Evolutionary conservation across 495 filamentous ascomycete species (phyloP).

Genomic region (Ramalina intermedia): DNA sequence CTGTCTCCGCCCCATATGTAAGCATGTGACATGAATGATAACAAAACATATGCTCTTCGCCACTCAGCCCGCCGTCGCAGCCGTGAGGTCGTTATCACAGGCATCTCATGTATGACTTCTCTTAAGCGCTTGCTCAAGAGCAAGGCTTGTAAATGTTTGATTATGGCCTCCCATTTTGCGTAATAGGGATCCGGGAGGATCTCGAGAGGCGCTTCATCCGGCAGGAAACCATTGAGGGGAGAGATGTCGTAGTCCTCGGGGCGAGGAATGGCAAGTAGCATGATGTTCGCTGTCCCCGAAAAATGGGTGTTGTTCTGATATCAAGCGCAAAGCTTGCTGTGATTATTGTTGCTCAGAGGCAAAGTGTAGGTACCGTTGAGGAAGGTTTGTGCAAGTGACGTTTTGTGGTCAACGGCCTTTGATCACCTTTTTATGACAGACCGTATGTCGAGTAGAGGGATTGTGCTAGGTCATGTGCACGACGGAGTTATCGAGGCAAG

Average conservation of each 20-base stretch:
- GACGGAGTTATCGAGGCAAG: no score
- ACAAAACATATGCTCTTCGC: constrained; percentile 76
- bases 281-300: constrained; percentile 18
- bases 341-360: no score
- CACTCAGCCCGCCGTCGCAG: constrained; percentile 76
- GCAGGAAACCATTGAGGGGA: constrained; percentile 74
- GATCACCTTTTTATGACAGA: no score
- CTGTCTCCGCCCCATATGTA: constrained; percentile 90
- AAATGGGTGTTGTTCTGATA: no score
- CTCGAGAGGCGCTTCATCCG: constrained; percentile 63
- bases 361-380: no score
- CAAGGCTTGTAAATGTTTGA: constrained; percentile 71
- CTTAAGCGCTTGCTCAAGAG: constrained; percentile 71
- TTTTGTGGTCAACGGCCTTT: no score
- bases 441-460: no score
- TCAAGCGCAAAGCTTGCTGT: no score
- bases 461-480: no score
- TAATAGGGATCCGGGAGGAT: constrained; percentile 79
- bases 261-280: constrained; percentile 73
- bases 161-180: constrained; percentile 76
- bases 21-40: constrained; percentile 78
- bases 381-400: no score
- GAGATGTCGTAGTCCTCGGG: constrained; percentile 81
- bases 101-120: constrained; percentile 59
- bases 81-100: constrained; percentile 64